Conservation (phyloP, 225 moss, liverwort and hornwort species). For the Physcomitrellopsis africana region DNA sequence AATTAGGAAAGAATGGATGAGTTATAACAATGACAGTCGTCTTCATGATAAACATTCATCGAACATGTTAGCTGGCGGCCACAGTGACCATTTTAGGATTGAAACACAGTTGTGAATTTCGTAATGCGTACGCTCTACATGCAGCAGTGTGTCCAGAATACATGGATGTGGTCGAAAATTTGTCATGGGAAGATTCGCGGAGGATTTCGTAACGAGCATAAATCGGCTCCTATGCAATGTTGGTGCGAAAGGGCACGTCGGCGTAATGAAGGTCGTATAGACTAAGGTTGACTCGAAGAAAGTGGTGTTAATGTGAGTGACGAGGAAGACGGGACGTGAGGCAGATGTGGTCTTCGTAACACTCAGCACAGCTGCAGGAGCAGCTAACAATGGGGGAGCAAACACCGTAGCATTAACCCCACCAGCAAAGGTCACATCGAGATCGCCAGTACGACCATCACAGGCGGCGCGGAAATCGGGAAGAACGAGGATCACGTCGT, state of each 20-base stretch:
- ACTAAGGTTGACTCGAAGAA: conserved; percentile 40
- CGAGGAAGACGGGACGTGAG: conserved; percentile 67
- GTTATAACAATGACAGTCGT: too few relatives aligned
- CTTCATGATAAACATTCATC: too few relatives aligned
- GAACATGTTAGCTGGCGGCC: too few relatives aligned
- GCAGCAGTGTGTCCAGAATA: too few relatives aligned
- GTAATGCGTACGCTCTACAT: too few relatives aligned
- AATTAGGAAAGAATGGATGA: too few relatives aligned
- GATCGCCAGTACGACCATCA: conserved; percentile 52
- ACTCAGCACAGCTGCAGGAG: conserved; percentile 49
- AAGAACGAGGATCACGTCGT: conserved; percentile 60
- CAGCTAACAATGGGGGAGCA: conserved; percentile 53
- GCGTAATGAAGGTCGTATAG: conserved; percentile 50
- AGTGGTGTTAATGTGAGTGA: conserved; percentile 55
- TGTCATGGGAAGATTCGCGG: too few relatives aligned
- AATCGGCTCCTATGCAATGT: conserved; percentile 44
- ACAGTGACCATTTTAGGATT: too few relatives aligned
- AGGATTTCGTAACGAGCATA: too few relatives aligned
- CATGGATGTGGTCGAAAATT: too few relatives aligned
- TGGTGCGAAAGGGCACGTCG: conserved; percentile 43
- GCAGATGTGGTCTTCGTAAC: conserved; percentile 47
- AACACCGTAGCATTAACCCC: conserved; percentile 63
- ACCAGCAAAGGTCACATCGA: conserved; percentile 65
- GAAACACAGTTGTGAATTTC: too few relatives aligned
- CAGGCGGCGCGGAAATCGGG: conserved; percentile 54